phyloP scores from a whole-genome alignment of 208 protist genomes.

The Naegleria gruberi region DNA sequence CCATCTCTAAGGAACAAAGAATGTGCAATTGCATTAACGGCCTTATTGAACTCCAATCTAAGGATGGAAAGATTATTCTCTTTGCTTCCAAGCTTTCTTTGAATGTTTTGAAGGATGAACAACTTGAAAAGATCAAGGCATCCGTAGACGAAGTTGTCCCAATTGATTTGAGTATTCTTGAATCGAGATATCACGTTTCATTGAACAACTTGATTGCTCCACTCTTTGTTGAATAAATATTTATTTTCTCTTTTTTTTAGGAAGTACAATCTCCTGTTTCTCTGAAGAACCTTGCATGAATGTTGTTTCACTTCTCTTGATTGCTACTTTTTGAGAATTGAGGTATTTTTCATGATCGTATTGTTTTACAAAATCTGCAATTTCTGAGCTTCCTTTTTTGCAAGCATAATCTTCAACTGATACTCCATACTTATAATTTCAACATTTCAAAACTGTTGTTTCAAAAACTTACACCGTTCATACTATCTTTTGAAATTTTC shows the following conservation, averaged over 20 bases:
- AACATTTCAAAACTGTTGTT: neutral
- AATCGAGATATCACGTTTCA: neutral
- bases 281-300: neutral
- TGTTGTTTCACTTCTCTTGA: neutral
- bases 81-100: neutral
- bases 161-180: neutral
- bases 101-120: neutral
- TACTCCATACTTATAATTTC: neutral
- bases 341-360: neutral
- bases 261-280: neutral
- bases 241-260: neutral
- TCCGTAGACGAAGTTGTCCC: neutral
- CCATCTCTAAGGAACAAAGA: neutral
- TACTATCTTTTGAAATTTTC: neutral
- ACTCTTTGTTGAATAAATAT: neutral
- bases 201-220: neutral
- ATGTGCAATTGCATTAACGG: neutral
- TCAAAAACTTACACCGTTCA: neutral
- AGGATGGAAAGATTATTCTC: neutral
- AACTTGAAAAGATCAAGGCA: neutral
- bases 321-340: neutral
- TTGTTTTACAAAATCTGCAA: neutral
- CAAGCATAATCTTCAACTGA: neutral
- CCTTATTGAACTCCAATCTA: neutral
- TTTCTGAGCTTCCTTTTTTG: neutral